A percentile compares a stretch with the other conserved stretches of the same genome.
Evolutionary conservation across 2,329 filamentous ascomycete species (phyloP).

Genomic region (Leptographium procerum): DNA sequence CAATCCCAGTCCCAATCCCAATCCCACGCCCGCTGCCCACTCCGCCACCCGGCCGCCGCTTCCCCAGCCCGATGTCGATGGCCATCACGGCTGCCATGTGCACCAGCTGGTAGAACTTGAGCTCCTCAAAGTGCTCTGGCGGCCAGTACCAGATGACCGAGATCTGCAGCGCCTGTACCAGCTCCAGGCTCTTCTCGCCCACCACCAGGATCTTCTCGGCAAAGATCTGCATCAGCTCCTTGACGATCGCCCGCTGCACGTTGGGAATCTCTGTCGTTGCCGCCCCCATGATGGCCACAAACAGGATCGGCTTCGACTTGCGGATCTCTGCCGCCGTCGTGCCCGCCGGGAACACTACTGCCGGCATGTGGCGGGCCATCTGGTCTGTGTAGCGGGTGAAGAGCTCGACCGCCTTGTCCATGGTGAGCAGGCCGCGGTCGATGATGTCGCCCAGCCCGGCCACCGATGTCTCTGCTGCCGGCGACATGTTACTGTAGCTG

Average conservation of each 20-base stretch:
- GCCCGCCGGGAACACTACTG: slow-evolving; percentile 45
- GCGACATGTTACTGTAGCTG: slow-evolving; percentile 1
- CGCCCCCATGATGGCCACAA: slow-evolving; percentile 58
- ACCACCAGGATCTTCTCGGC: slow-evolving; percentile 64
- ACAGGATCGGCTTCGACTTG: slow-evolving; percentile 50
- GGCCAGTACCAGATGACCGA: slow-evolving; percentile 77
- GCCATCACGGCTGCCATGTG: slow-evolving; percentile 74
- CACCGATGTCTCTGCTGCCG: background rate
- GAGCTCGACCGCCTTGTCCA: slow-evolving; percentile 41
- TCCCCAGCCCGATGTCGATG: slow-evolving; percentile 66
- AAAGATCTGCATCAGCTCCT: slow-evolving; percentile 60
- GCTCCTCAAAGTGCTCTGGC: slow-evolving; percentile 70
- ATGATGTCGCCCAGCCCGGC: slow-evolving; percentile 35
- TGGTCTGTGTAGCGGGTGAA: slow-evolving; percentile 47
- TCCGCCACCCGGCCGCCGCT: slow-evolving; percentile 20
- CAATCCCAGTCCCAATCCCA: background rate
- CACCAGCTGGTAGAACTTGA: slow-evolving; percentile 82
- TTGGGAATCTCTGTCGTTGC: slow-evolving; percentile 45
- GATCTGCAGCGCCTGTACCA: slow-evolving; percentile 68
- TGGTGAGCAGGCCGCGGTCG: slow-evolving; percentile 46
- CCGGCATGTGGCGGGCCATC: slow-evolving; percentile 51
- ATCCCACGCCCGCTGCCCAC: background rate
- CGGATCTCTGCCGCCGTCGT: slow-evolving; percentile 45
- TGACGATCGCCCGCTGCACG: slow-evolving; percentile 51
- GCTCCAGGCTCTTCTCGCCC: slow-evolving; percentile 71